Evolutionary conservation across 2,329 filamentous ascomycete species (phyloP).

Genomic region (Dissoconium aciculare): DNA sequence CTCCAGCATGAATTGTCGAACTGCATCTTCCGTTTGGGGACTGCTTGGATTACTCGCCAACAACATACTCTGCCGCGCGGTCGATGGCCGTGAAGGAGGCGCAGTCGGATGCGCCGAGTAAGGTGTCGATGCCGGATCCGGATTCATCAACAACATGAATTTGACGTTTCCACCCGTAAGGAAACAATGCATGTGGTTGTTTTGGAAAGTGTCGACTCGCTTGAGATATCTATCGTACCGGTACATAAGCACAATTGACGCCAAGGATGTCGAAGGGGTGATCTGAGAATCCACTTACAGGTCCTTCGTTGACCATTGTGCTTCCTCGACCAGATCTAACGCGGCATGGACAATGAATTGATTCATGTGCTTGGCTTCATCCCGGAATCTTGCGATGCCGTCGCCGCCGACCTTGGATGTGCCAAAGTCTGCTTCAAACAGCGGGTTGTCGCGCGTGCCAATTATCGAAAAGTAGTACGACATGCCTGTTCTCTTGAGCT

Average conservation of each 20-base stretch:
- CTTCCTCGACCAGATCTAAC: conserved; percentile 88
- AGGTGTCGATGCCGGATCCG: conserved; percentile 31
- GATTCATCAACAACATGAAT: conserved; percentile 86
- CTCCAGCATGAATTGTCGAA: conserved; percentile 86
- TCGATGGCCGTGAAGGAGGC: conserved; percentile 16
- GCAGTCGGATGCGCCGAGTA: conserved; percentile 22
- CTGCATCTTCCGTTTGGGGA: conserved; percentile 85
- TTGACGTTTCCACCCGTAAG: conserved; percentile 84
- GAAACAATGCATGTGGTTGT: conserved; percentile 83
- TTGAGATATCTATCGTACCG: conserved; percentile 63
- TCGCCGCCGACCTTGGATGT: conserved; percentile 93
- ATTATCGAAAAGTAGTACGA: conserved; percentile 98
- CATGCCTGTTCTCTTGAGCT: conserved; percentile 39
- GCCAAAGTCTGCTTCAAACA: conserved; percentile 95
- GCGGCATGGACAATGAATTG: conserved; percentile 94
- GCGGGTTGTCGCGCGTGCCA: conserved; percentile 84
- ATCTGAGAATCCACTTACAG: conserved; percentile 43
- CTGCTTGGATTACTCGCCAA: conserved; percentile 57
- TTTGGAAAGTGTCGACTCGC: conserved; percentile 90
- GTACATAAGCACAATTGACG: conserved; percentile 1
- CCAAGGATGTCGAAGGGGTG: not conserved
- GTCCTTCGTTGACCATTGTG: conserved; percentile 77
- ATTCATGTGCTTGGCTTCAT: conserved; percentile 83
- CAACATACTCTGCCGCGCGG: conserved; percentile 22
- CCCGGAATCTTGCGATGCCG: conserved; percentile 73